phyloP scores from a whole-genome alignment of 2,329 filamentous ascomycete species.

The Escovopsis sp. region DNA sequence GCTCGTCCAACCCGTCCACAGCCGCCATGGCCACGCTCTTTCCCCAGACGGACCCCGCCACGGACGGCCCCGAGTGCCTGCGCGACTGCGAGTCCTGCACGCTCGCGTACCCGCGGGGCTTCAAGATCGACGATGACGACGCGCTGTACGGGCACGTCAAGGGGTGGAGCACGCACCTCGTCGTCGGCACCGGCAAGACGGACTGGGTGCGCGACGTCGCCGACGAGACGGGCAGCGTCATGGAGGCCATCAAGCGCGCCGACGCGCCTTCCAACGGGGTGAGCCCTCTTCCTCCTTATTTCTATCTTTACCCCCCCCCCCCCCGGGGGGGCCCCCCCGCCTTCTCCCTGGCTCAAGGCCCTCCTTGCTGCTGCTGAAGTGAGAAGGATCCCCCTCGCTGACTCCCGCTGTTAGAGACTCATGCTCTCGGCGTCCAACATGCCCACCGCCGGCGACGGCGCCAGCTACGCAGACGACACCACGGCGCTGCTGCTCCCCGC shows the following conservation, averaged over 20 bases:
- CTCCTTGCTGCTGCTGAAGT: neutral
- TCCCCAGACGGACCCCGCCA: constrained; percentile 52
- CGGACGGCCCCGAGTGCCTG: constrained; percentile 79
- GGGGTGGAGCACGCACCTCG: constrained; percentile 75
- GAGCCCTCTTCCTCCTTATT: constrained; percentile 17
- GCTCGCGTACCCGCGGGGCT: constrained; percentile 56
- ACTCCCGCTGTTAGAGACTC: constrained; percentile 40
- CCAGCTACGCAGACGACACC: constrained; percentile 54
- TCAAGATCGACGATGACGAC: constrained; percentile 64
- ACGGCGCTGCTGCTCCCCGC: constrained; percentile 72
- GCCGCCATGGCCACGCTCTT: constrained; percentile 40
- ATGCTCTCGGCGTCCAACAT: constrained; percentile 93
- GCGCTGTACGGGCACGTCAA: constrained; percentile 73
- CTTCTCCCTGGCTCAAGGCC: too few relatives aligned
- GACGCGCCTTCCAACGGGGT: constrained; percentile 54
- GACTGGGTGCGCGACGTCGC: constrained; percentile 87
- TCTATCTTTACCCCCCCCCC: neutral
- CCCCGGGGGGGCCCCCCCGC: too few relatives aligned
- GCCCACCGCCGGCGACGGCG: constrained; percentile 54
- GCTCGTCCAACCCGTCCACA: too few relatives aligned
- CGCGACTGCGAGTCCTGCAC: constrained; percentile 76
- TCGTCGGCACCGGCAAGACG: constrained; percentile 89
- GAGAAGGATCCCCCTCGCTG: neutral
- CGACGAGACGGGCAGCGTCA: constrained; percentile 75
- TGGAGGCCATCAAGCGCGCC: constrained; percentile 54